Evolutionary conservation across 345 rosid genomes (phyloP).

Genomic region (Anacardium occidentale): DNA sequence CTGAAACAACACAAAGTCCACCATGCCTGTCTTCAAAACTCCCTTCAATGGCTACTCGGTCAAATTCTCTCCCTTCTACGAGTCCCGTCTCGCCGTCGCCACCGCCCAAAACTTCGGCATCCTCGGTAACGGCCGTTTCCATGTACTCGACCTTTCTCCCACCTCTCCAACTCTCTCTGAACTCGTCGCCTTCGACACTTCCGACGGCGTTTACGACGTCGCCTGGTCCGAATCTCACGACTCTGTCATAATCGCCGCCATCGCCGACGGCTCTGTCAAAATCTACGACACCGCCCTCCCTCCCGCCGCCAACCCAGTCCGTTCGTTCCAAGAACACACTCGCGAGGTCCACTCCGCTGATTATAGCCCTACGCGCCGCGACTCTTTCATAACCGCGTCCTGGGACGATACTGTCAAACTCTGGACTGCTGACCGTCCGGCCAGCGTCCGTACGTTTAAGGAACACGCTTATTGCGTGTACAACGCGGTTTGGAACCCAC

Average conservation of each 20-base stretch:
- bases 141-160: constrained; percentile 74
- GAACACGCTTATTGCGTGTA: constrained; percentile 93
- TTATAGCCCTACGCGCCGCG: constrained; percentile 89
- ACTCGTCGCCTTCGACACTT: constrained; percentile 63
- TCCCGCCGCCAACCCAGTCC: constrained; percentile 66
- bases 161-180: constrained; percentile 53
- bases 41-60: constrained; percentile 91
- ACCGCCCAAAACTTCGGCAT: constrained; percentile 94
- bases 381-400: constrained; percentile 79
- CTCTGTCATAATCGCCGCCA: constrained; percentile 73
- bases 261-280: constrained; percentile 87
- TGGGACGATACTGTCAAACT: constrained; percentile 94
- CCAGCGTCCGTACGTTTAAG: constrained; percentile 76
- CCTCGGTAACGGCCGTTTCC: constrained; percentile 90
- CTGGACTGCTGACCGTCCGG: constrained; percentile 87
- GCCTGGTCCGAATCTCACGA: constrained; percentile 98
- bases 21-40: constrained; percentile 78
- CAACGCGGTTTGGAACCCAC: constrained; percentile 80
- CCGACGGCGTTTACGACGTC: constrained; percentile 84
- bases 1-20: not conserved
- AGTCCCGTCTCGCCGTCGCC: constrained; percentile 81
- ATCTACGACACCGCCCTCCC: constrained; percentile 74
- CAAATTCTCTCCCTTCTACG: constrained; percentile 86
- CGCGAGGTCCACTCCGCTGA: constrained; percentile 88
- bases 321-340: constrained; percentile 82